Conservation (phyloP, 78 protist genomes). For the Pigoraptor vietnamica region DNA sequence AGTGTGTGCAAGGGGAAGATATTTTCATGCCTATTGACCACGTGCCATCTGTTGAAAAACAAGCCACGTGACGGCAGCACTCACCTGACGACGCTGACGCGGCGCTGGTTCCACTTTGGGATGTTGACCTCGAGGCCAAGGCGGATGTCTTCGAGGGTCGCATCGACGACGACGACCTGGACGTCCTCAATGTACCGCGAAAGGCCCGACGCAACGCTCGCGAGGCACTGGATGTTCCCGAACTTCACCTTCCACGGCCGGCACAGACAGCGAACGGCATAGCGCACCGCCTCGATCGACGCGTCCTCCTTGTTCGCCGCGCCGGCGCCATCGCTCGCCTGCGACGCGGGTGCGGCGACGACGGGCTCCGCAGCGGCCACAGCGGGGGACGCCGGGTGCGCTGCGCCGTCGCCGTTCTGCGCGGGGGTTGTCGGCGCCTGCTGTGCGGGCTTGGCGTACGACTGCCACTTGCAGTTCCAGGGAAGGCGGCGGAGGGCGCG, state of each 20-base stretch:
- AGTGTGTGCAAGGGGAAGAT: no score
- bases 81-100: constrained; percentile 15
- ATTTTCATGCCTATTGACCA: no score
- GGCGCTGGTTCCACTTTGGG: constrained; percentile 39
- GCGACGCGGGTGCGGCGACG: background rate
- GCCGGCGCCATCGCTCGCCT: background rate
- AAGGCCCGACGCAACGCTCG: constrained; percentile 37
- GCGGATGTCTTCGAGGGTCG: constrained; percentile 21
- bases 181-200: constrained; percentile 17
- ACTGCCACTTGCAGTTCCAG: background rate
- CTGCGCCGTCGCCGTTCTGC: no score
- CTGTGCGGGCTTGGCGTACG: background rate
- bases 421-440: no score
- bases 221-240: background rate
- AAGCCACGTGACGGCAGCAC: background rate
- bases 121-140: constrained; percentile 22
- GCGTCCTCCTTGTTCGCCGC: background rate
- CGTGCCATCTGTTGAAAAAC: no score
- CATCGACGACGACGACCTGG: constrained; percentile 26
- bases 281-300: background rate
- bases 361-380: no score
- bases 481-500: background rate
- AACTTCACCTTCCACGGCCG: constrained; percentile 29
- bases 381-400: no score
- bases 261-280: background rate